Conservation (phyloP, 148 eudicot genomes). For the Rhododendron molle region DNA sequence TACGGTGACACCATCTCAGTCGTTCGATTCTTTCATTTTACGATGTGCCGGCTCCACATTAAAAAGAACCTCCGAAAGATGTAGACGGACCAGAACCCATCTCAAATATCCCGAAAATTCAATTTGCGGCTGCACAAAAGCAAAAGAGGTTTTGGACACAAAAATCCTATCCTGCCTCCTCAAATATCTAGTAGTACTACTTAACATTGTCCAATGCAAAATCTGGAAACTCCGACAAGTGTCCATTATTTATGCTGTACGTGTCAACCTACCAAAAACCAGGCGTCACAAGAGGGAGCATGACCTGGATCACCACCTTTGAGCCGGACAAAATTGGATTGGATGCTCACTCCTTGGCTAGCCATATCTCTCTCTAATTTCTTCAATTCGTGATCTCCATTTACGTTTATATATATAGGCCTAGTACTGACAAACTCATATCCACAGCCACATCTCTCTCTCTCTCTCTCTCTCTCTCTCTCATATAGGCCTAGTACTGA, state of each 20-base stretch:
- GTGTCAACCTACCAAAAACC: not conserved
- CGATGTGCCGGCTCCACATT: too few species aligned
- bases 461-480: not conserved
- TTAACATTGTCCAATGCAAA: not conserved
- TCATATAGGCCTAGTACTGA: not conserved
- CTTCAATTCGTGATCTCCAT: not conserved
- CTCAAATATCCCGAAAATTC: too few species aligned
- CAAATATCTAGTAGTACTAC: too few species aligned
- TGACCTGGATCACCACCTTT: not conserved
- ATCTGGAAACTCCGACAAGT: not conserved
- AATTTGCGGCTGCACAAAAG: too few species aligned
- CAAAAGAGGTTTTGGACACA: too few species aligned
- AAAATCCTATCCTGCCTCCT: too few species aligned
- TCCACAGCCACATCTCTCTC: not conserved
- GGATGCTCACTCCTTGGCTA: not conserved
- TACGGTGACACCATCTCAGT: too few species aligned
- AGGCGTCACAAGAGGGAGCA: not conserved
- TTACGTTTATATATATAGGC: not conserved
- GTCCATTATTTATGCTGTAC: not conserved
- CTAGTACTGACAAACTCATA: not conserved
- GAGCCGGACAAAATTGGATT: not conserved
- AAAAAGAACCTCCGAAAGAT: too few species aligned
- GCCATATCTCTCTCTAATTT: not conserved
- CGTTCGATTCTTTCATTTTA: too few species aligned
- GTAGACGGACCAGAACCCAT: too few species aligned